Conservation (phyloP, 1,284 basidiomycete species). For the Rhodotorula sp. region DNA sequence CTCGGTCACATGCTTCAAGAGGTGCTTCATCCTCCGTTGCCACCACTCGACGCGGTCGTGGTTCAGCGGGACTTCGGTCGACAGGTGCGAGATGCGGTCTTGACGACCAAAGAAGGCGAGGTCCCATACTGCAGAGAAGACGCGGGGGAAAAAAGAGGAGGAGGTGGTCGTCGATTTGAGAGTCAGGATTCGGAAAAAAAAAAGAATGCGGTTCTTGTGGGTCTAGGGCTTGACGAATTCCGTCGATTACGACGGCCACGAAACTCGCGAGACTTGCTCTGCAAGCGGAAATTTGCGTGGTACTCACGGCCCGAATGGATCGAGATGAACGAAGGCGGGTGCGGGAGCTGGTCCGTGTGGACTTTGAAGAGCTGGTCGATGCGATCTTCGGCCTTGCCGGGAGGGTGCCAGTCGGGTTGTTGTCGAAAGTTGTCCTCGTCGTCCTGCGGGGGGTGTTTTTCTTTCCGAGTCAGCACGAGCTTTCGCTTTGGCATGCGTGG, state of each 20-base stretch:
- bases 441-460: constrained; percentile 25
- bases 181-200: not conserved
- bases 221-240: not conserved
- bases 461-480: no score
- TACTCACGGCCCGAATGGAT: constrained; percentile 42
- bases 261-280: not conserved
- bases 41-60: constrained; percentile 43
- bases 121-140: constrained; percentile 41
- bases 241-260: not conserved
- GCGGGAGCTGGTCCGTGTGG: constrained; percentile 38
- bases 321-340: constrained; percentile 42
- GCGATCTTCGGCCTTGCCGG: constrained; percentile 44
- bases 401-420: constrained; percentile 44
- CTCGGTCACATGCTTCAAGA: constrained; percentile 34
- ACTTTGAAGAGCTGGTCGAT: constrained; percentile 43
- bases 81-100: constrained; percentile 34
- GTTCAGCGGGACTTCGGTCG: constrained; percentile 41
- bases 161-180: no score
- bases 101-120: constrained; percentile 45
- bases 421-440: constrained; percentile 44
- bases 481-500: not conserved
- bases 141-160: not conserved
- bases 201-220: not conserved
- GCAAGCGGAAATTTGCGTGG: not conserved
- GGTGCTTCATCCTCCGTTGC: constrained; percentile 33